Base-by-base conservation (phyloP, 208 protist species). In the Crithidia brevicula region DNA sequence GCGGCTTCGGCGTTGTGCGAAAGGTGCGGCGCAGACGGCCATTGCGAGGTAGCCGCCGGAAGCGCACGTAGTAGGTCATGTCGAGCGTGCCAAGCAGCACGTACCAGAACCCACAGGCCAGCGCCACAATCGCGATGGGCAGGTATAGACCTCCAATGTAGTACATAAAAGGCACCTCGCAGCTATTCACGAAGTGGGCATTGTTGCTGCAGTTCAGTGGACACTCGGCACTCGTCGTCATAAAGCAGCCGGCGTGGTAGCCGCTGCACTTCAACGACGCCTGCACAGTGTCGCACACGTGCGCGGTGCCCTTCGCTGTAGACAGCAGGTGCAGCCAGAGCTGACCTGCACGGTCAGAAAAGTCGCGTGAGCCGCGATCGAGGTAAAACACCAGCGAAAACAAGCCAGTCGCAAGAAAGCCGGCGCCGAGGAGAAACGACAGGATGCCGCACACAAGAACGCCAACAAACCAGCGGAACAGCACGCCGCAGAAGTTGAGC, bases 241-340 rank as follows among this genome's bases (percentile, higher is more conserved):
- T 68, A 61, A 85, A 75, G 73, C 85, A 90, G 47, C 68, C 67
- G 11, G 70, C 67, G 65, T 81, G 77, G 50, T 77, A 90, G 25
- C 85, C 85, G 63, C 85, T 90, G 67, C 85, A 90, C 43, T 72
- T 40, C 45, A 86, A 47, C 2, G 65, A 28, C 11, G 68, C 63
- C 66, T 90, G 81, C 25, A 85, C 57, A 3, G 28, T 66, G 31
- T 51, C 30, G 52, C 73, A 79, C 16, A 89, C 20, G 49, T 70
- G 71, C 22, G 0, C n/a, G 23, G 49, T 67, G n/a, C 67, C 66
- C 4, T 23, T 25, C 47, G 11, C 31, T 0, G 61, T 50, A 9
- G 72, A 51, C 16, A 75, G 40, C 4, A 58, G 51, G n/a, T 47
- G 28, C 31, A 47, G 33, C 83, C 83, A 89, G 43, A 76, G 36